Percentiles rank a stretch among this genome's conserved stretches.
Conservation (phyloP, 768 basidiomycete genomes). For the Lentinus brumalis region DNA sequence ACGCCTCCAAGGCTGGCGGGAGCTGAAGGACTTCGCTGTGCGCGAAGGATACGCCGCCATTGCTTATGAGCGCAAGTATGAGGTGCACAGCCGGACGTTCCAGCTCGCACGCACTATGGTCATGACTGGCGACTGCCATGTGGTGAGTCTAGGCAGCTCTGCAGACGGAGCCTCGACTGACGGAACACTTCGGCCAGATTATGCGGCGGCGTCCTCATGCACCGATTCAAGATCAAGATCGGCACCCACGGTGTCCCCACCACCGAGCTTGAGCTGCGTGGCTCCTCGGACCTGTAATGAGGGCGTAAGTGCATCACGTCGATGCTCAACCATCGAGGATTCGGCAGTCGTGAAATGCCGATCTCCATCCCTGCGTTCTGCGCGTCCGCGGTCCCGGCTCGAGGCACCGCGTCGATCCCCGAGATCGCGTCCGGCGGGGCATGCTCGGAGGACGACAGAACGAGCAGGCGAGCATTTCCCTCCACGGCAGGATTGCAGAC, state of each 20-base stretch:
- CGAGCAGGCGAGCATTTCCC: too few species aligned
- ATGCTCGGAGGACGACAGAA: too few species aligned
- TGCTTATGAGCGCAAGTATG: conserved; percentile 63
- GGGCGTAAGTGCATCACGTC: conserved; percentile 71
- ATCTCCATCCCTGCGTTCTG: too few species aligned
- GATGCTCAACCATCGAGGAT: conserved; percentile 76
- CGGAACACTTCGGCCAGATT: conserved; percentile 47
- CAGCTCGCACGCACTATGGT: conserved; percentile 65
- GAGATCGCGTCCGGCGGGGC: too few species aligned
- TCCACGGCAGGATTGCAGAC: too few species aligned
- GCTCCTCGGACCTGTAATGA: too few species aligned
- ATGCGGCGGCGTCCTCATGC: conserved; percentile 67
- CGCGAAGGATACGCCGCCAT: conserved; percentile 68
- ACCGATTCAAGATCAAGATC: conserved; percentile 78
- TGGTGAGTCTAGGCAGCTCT: conserved; percentile 51
- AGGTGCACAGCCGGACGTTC: conserved; percentile 59
- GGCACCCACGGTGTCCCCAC: conserved; percentile 81
- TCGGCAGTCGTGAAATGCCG: too few species aligned
- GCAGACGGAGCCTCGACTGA: too few species aligned
- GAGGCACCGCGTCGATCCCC: too few species aligned
- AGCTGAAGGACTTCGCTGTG: conserved; percentile 59
- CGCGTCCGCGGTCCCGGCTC: too few species aligned
- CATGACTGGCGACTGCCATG: conserved; percentile 63
- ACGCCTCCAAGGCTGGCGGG: conserved; percentile 72
- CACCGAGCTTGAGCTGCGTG: conserved; percentile 71